These are phyloP conservation scores for Verticillium zaregamsianum DNA, from an alignment of 2,329 filamentous ascomycete genomes.

Conservation along the genomic window DNA sequence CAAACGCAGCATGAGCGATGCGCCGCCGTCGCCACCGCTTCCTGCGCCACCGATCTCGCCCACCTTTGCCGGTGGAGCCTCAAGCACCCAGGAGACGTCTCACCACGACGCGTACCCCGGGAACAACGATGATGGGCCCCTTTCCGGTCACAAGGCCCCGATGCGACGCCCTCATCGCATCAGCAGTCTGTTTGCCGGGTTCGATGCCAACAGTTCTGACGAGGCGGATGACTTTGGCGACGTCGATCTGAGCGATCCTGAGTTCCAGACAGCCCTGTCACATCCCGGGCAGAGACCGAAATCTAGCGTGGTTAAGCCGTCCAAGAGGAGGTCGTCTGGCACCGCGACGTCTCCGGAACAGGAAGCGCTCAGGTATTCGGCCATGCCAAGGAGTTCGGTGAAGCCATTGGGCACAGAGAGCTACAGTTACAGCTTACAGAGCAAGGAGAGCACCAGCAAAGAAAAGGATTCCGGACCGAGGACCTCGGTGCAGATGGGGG, in stretches of 20 bases:
- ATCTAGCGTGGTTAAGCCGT: conserved; percentile 7
- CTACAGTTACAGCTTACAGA: conserved; percentile 37
- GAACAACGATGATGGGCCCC: conserved; percentile 75
- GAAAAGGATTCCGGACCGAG: conserved; percentile 1
- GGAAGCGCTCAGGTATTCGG: conserved; percentile 23
- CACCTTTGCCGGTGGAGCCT: conserved; percentile 21
- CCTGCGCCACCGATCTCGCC: conserved; percentile 17
- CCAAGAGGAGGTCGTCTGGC: background rate
- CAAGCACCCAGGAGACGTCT: background rate
- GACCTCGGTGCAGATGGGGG: conserved; percentile 15
- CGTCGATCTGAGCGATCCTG: conserved; percentile 59
- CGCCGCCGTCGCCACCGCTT: conserved; percentile 45
- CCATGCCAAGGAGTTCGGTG: conserved; percentile 17
- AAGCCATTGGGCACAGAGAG: conserved; percentile 36
- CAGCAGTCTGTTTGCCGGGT: conserved; percentile 83
- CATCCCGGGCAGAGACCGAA: conserved; percentile 52
- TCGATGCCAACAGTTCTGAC: conserved; percentile 67
- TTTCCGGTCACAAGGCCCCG: conserved; percentile 56
- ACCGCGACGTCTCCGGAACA: conserved; percentile 44
- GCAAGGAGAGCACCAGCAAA: conserved; percentile 21
- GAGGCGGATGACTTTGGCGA: conserved; percentile 55
- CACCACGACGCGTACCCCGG: conserved; percentile 65
- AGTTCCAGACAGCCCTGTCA: conserved; percentile 62
- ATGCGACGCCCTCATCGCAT: conserved; percentile 69
- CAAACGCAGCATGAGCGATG: conserved; percentile 41